Percentiles rank a stretch among this genome's conserved stretches.
Conservation (phyloP, 257 asterid species). For the Fraxinus americana region DNA sequence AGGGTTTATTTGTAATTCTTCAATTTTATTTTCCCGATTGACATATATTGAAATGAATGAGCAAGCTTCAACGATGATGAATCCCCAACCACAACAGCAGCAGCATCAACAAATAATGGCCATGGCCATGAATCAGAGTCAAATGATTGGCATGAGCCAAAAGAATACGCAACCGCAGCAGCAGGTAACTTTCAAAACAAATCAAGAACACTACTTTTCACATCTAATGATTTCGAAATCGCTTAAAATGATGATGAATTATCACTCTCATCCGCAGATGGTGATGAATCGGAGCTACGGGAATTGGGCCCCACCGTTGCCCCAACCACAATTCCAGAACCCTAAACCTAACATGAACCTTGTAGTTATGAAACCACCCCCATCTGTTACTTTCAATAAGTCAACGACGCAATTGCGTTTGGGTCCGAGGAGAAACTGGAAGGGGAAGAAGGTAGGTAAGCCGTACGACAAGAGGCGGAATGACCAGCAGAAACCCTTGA, state of each 20-base stretch:
- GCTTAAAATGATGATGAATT: slow-evolving; percentile 1
- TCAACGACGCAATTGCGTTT: slow-evolving; percentile 67
- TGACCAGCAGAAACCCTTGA: slow-evolving; percentile 25
- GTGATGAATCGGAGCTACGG: slow-evolving; percentile 62
- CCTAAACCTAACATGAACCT: slow-evolving; percentile 38
- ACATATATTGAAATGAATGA: slow-evolving; percentile 55
- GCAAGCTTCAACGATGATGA: slow-evolving; percentile 52
- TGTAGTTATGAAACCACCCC: slow-evolving; percentile 35
- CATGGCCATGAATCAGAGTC: slow-evolving; percentile 45
- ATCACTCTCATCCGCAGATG: slow-evolving; percentile 43
- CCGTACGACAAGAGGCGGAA: not conserved
- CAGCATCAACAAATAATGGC: slow-evolving; percentile 44
- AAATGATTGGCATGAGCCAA: slow-evolving; percentile 43
- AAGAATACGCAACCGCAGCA: slow-evolving; percentile 43
- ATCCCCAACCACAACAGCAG: slow-evolving; percentile 32
- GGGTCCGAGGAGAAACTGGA: slow-evolving; percentile 39
- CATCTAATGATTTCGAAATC: not conserved
- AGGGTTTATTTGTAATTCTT: not conserved
- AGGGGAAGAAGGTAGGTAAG: not conserved
- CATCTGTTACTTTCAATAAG: slow-evolving; percentile 31
- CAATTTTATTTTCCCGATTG: not conserved
- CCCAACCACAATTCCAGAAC: slow-evolving; percentile 51
- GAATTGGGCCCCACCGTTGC: slow-evolving; percentile 56
- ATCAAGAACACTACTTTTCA: slow-evolving; percentile 4
- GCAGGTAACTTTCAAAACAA: slow-evolving; percentile 40